Percentiles rank a stretch among this genome's conserved stretches.
Conservation (phyloP, 805 yeast species). For the Barnettozyma salicaria region DNA sequence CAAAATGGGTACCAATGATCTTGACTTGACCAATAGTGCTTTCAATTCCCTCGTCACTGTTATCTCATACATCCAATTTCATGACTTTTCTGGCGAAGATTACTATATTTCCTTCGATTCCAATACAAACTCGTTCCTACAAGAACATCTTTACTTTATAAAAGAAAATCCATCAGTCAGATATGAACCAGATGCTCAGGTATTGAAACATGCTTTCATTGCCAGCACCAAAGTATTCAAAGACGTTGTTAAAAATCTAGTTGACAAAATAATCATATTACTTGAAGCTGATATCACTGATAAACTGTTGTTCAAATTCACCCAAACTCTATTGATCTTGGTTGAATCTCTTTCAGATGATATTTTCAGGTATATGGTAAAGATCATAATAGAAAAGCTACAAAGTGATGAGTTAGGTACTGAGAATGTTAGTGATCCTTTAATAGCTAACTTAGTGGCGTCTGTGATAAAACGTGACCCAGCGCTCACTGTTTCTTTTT, state of each 20-base stretch:
- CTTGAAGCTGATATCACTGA: slow-evolving; percentile 47
- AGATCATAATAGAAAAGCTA: slow-evolving; percentile 33
- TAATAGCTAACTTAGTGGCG: slow-evolving; percentile 68
- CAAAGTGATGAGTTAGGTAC: slow-evolving; percentile 51
- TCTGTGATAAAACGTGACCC: slow-evolving; percentile 57
- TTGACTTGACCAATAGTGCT: slow-evolving; percentile 62
- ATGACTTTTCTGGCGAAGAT: slow-evolving; percentile 41
- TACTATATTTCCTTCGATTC: slow-evolving; percentile 37
- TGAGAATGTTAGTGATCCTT: slow-evolving; percentile 54
- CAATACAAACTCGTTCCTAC: slow-evolving; percentile 49
- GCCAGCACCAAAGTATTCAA: slow-evolving; percentile 72
- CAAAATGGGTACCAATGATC: slow-evolving; percentile 86
- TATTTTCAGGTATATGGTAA: slow-evolving; percentile 40
- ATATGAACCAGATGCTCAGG: slow-evolving; percentile 38
- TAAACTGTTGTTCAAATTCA: slow-evolving; percentile 32
- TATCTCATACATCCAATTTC: slow-evolving; percentile 67
- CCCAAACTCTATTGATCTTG: slow-evolving; percentile 41
- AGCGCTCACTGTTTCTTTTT: slow-evolving; percentile 21
- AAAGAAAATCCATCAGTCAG: slow-evolving; percentile 23
- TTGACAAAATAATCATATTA: slow-evolving; percentile 53
- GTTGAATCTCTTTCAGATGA: slow-evolving; percentile 58
- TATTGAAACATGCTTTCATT: slow-evolving; percentile 50
- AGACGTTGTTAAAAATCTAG: slow-evolving; percentile 48
- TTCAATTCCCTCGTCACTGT: slow-evolving; percentile 64
- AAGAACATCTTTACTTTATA: slow-evolving; percentile 54